Percentiles rank a stretch among this genome's conserved stretches.
Evolutionary conservation across 345 rosid species (phyloP).

Genomic region (Rhizophora apiculata): DNA sequence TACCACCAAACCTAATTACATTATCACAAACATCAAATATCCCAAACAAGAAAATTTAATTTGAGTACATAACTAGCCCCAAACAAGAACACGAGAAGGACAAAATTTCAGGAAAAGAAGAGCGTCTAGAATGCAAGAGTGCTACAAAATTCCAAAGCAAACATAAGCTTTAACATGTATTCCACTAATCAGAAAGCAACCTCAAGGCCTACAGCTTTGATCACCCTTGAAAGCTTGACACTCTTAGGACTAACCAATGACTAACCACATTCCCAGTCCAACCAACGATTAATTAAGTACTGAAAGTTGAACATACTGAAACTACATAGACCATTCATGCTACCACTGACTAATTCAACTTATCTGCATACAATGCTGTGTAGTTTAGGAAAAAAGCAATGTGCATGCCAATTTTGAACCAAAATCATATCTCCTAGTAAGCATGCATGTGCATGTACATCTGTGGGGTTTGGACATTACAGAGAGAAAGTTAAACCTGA

Average conservation of each 20-base stretch:
- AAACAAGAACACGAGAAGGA: neutral
- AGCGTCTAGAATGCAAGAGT: neutral
- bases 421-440: neutral
- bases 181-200: neutral
- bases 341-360: neutral
- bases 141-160: neutral
- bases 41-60: neutral
- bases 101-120: neutral
- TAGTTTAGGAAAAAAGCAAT: neutral
- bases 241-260: neutral
- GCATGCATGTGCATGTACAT: neutral
- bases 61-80: neutral
- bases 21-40: too few species aligned
- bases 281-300: neutral
- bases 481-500: slow-evolving; percentile 37
- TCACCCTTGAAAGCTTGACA: neutral
- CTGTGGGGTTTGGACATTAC: neutral
- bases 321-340: neutral
- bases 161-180: neutral
- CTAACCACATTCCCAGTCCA: neutral
- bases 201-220: neutral
- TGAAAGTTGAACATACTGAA: neutral
- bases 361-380: neutral
- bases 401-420: neutral
- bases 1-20: too few species aligned